Evolutionary conservation across 2,329 filamentous ascomycete species (phyloP).

Genomic region (Nemania sp.): DNA sequence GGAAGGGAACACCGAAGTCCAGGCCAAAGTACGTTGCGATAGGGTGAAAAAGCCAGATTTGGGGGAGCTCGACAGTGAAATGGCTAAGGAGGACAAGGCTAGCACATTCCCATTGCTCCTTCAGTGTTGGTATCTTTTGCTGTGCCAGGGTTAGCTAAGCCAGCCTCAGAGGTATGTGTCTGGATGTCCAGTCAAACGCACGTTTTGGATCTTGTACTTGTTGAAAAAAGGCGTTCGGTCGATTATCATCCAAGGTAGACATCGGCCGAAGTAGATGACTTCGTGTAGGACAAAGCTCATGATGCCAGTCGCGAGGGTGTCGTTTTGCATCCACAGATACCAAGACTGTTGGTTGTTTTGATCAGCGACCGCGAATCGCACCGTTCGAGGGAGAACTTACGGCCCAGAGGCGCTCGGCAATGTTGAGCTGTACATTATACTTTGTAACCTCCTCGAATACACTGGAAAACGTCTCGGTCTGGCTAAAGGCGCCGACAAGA

Average conservation of each 20-base stretch:
- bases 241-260: conserved; percentile 88
- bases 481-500: conserved; percentile 49
- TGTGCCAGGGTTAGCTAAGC: conserved; percentile 34
- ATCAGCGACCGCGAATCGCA: conserved; percentile 26
- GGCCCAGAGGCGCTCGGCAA: conserved; percentile 87
- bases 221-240: conserved; percentile 85
- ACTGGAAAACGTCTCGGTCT: conserved; percentile 55
- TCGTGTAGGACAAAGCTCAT: conserved; percentile 98
- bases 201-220: conserved; percentile 91
- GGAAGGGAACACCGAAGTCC: conserved; percentile 86
- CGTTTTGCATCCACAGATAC: conserved; percentile 99
- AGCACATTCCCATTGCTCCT: conserved; percentile 94
- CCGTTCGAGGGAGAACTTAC: conserved; percentile 51
- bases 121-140: conserved; percentile 85
- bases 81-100: conserved; percentile 90
- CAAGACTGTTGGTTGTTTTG: conserved; percentile 61
- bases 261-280: conserved; percentile 89
- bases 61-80: conserved; percentile 96
- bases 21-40: conserved; percentile 92
- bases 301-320: conserved; percentile 93
- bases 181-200: conserved; percentile 46
- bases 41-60: conserved; percentile 99
- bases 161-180: background rate
- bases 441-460: conserved; percentile 67
- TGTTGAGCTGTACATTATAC: conserved; percentile 83